Evolutionary conservation across 805 yeast genomes (phyloP).

Genomic region (Candida golubevii): DNA sequence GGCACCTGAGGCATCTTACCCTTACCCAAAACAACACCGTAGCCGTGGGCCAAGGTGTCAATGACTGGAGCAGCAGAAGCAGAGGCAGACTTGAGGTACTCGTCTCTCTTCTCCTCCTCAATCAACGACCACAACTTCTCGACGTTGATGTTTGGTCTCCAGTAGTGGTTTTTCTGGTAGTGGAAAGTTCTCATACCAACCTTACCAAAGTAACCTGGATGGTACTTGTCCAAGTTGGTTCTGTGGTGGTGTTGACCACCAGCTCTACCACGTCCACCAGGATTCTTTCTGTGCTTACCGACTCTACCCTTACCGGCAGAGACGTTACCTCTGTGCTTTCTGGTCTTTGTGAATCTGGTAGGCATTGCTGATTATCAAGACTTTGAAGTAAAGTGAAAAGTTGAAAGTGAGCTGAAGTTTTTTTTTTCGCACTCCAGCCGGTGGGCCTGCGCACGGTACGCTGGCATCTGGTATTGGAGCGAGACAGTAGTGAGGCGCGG

Average conservation of each 20-base stretch:
- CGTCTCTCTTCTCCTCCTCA: conserved; percentile 90
- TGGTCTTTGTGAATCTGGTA: conserved; percentile 98
- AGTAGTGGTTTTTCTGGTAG: conserved; percentile 89
- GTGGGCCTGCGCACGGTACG: conserved; percentile 7
- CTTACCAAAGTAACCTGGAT: conserved; percentile 99
- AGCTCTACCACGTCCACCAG: conserved; percentile 99
- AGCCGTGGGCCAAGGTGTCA: conserved; percentile 98
- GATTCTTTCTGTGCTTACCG: conserved; percentile 99
- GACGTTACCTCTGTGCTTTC: conserved; percentile 99
- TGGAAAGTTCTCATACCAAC: conserved; percentile 99
- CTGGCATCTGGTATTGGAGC: not conserved
- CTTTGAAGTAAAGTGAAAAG: conserved; percentile 8
- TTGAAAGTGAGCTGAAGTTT: conserved; percentile 4
- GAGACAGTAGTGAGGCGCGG: not conserved
- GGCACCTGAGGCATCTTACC: conserved; percentile 98
- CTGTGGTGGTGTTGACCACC: conserved; percentile 99
- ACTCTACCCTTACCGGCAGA: conserved; percentile 99
- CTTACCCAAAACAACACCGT: conserved; percentile 99
- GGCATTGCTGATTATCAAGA: conserved; percentile 59
- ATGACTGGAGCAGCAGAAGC: conserved; percentile 96
- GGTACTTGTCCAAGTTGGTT: conserved; percentile 99
- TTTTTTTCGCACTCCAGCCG: conserved; percentile 7
- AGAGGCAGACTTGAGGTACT: conserved; percentile 79
- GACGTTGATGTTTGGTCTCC: conserved; percentile 97
- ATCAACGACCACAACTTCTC: conserved; percentile 98